These are phyloP conservation scores for Globisporangium nodosum DNA, from an alignment of 352 stramenopile genomes.

Conservation along the genomic window DNA sequence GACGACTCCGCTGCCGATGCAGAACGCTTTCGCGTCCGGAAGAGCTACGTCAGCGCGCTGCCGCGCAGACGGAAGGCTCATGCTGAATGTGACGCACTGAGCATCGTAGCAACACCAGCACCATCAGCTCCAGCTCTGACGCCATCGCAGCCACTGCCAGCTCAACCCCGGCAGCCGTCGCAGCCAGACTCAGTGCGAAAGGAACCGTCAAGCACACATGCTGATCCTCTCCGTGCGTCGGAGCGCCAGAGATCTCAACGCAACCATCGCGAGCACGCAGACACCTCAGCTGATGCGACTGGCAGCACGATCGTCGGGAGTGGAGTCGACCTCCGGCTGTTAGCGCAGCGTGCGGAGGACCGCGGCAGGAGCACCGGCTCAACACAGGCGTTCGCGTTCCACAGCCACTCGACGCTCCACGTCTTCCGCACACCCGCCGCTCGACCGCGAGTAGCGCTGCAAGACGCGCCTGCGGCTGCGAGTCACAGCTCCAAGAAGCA, in stretches of 20 bases:
- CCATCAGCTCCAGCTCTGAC: not conserved
- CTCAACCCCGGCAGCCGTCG: too few relatives aligned
- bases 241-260: too few relatives aligned
- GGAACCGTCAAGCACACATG: too few relatives aligned
- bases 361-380: not conserved
- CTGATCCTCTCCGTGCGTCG: too few relatives aligned
- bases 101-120: not conserved
- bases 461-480: too few relatives aligned
- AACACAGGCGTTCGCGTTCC: not conserved
- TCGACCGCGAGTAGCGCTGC: not conserved
- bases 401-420: slow-evolving; percentile 2
- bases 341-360: slow-evolving; percentile 3
- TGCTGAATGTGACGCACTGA: not conserved
- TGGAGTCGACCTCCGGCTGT: not conserved
- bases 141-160: not conserved
- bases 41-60: not conserved
- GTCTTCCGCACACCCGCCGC: too few relatives aligned
- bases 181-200: not conserved
- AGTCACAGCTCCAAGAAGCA: not conserved
- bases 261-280: not conserved
- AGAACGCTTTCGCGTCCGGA: slow-evolving; percentile 12
- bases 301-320: not conserved
- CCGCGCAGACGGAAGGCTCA: not conserved
- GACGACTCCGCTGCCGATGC: not conserved
- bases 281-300: not conserved